Evolutionary conservation across 768 basidiomycete species (phyloP).

Genomic region (Rubroboletus satanas): DNA sequence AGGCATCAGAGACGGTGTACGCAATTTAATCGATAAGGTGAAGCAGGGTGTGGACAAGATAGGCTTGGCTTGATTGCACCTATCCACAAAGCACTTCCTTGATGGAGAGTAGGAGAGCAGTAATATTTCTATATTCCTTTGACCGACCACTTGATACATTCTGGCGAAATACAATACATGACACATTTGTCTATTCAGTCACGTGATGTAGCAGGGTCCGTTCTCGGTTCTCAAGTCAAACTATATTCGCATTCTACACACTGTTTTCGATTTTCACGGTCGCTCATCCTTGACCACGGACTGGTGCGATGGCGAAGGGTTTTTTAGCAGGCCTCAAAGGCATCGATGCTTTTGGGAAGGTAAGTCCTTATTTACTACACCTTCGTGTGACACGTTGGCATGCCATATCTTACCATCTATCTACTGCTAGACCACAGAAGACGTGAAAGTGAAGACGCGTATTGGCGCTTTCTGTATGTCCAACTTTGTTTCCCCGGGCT

Average conservation of each 20-base stretch:
- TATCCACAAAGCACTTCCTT: not conserved
- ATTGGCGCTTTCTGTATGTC: slow-evolving; percentile 84
- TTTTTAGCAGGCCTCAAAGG: slow-evolving; percentile 77
- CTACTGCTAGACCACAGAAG: slow-evolving; percentile 81
- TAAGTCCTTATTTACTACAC: slow-evolving; percentile 31
- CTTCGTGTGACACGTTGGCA: slow-evolving; percentile 7
- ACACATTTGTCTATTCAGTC: slow-evolving; percentile 28
- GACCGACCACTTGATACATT: not conserved
- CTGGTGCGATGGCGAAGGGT: slow-evolving; percentile 67
- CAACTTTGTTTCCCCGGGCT: not conserved
- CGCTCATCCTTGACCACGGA: slow-evolving; percentile 17
- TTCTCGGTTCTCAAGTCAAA: not conserved
- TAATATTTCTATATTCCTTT: not conserved
- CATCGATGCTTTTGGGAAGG: slow-evolving; percentile 99
- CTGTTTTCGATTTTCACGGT: slow-evolving; percentile 9
- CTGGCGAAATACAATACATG: not conserved
- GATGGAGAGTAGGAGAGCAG: not conserved
- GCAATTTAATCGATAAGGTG: slow-evolving; percentile 83
- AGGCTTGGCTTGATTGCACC: slow-evolving; percentile 14
- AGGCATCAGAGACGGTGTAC: slow-evolving; percentile 84
- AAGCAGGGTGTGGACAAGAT: slow-evolving; percentile 76
- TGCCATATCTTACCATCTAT: slow-evolving; percentile 7
- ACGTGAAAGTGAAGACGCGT: slow-evolving; percentile 98
- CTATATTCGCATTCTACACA: slow-evolving; percentile 2
- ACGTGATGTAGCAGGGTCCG: slow-evolving; percentile 17